Evolutionary conservation across 2,329 filamentous ascomycete species (phyloP).

Genomic region (Pyrenophora graminea): DNA sequence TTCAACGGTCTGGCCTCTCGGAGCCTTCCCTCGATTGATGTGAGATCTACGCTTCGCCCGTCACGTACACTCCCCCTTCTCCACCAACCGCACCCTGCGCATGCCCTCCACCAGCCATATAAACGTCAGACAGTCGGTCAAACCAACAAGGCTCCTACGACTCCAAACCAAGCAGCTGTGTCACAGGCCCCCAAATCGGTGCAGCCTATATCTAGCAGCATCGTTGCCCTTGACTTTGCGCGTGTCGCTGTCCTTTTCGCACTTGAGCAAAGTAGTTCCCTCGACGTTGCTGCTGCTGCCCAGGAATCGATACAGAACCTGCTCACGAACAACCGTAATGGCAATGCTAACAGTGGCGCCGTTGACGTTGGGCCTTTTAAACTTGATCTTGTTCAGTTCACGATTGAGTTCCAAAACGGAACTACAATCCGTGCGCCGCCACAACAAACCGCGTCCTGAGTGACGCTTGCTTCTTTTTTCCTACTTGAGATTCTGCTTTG

Average conservation of each 20-base stretch:
- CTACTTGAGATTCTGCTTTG: neutral
- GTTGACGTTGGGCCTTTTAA: slow-evolving; percentile 38
- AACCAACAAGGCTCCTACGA: slow-evolving; percentile 37
- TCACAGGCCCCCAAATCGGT: slow-evolving; percentile 21
- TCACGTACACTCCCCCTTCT: slow-evolving; percentile 31
- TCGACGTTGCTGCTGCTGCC: slow-evolving; percentile 49
- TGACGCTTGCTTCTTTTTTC: neutral
- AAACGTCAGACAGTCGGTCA: slow-evolving; percentile 39
- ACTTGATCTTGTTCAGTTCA: slow-evolving; percentile 38
- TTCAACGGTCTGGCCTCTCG: slow-evolving; percentile 63
- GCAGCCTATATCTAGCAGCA: slow-evolving; percentile 42
- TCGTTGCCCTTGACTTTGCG: slow-evolving; percentile 51
- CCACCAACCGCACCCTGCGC: slow-evolving; percentile 27
- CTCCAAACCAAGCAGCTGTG: slow-evolving; percentile 18
- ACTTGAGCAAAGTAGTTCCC: slow-evolving; percentile 47
- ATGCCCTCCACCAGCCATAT: slow-evolving; percentile 10
- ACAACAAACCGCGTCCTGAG: slow-evolving; percentile 3
- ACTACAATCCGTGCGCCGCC: slow-evolving; percentile 32
- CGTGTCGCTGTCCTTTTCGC: slow-evolving; percentile 52
- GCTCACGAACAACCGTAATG: slow-evolving; percentile 37
- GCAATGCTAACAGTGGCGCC: slow-evolving; percentile 26
- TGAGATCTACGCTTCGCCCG: slow-evolving; percentile 24
- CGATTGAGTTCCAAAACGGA: slow-evolving; percentile 41
- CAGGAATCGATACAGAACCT: slow-evolving; percentile 50
- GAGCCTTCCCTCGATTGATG: slow-evolving; percentile 24